A percentile compares a stretch with the other conserved stretches of the same genome.
phyloP scores from a whole-genome alignment of 75 land plant genomes.

The Cupressus sempervirens region DNA sequence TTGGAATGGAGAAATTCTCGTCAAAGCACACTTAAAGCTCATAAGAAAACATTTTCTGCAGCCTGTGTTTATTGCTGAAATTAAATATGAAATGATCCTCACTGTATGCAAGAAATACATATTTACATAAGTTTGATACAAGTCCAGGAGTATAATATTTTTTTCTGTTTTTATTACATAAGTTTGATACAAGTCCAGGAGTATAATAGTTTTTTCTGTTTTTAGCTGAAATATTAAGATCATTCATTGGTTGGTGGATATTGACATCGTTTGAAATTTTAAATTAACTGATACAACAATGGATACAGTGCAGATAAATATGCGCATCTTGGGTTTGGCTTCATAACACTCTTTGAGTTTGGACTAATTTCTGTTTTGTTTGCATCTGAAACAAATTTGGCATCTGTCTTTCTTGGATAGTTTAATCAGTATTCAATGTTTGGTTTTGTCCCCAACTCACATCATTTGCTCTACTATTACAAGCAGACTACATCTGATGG shows the following conservation, averaged over 20 bases:
- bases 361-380: not conserved
- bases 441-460: not conserved
- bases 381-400: not conserved
- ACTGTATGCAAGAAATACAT: not conserved
- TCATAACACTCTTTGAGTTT: not conserved
- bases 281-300: not conserved
- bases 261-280: not conserved
- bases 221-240: not conserved
- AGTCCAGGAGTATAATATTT: not conserved
- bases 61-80: not conserved
- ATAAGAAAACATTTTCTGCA: not conserved
- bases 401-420: not conserved
- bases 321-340: not conserved
- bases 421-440: not conserved
- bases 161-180: not conserved
- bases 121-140: not conserved
- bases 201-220: not conserved
- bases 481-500: not conserved
- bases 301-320: not conserved
- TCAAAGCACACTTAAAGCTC: not conserved
- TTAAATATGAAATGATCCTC: not conserved
- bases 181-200: not conserved
- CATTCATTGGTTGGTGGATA: not conserved
- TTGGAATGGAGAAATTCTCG: not conserved
- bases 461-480: not conserved